A percentile compares a stretch with the other conserved stretches of the same genome.
These are phyloP conservation scores for Aschersonia sp. DNA, from an alignment of 2,329 filamentous ascomycete species.

Conservation along the genomic window DNA sequence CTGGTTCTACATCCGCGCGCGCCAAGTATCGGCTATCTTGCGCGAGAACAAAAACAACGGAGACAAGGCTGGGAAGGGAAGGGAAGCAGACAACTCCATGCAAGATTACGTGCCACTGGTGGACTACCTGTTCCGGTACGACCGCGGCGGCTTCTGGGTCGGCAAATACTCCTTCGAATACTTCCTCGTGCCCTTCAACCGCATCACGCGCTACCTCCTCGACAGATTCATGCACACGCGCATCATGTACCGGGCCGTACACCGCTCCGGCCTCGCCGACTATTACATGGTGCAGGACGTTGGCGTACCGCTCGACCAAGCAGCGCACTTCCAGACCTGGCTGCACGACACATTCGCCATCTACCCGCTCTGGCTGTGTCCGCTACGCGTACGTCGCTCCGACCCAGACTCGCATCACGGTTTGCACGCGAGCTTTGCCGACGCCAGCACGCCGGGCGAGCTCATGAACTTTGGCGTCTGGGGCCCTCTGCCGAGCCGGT, in stretches of 20 bases:
- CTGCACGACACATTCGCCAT: constrained; percentile 28
- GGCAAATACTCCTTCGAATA: constrained; percentile 48
- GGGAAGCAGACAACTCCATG: neutral
- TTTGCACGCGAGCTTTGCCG: constrained; percentile 30
- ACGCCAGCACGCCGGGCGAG: constrained; percentile 10
- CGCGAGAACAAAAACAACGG: neutral
- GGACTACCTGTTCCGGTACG: constrained; percentile 60
- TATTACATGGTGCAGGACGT: constrained; percentile 54
- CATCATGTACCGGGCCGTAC: constrained; percentile 51
- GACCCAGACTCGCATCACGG: constrained; percentile 27
- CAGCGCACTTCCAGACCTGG: constrained; percentile 31
- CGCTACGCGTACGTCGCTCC: constrained; percentile 28
- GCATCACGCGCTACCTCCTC: constrained; percentile 43
- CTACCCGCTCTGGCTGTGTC: constrained; percentile 44
- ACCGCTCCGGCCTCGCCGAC: constrained; percentile 44
- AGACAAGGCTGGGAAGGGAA: constrained; percentile 12
- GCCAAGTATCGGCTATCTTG: constrained; percentile 16
- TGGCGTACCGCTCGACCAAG: constrained; percentile 29
- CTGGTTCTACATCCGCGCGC: constrained; percentile 62
- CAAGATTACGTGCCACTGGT: constrained; percentile 42
- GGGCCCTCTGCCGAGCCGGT: constrained; percentile 29
- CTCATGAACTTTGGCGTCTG: constrained; percentile 51
- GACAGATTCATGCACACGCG: constrained; percentile 49
- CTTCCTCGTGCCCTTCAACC: constrained; percentile 51
- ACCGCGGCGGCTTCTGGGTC: constrained; percentile 57